These are phyloP conservation scores for Calonectria multiphialidica DNA, from an alignment of 2,329 filamentous ascomycete genomes.

Conservation along the genomic window DNA sequence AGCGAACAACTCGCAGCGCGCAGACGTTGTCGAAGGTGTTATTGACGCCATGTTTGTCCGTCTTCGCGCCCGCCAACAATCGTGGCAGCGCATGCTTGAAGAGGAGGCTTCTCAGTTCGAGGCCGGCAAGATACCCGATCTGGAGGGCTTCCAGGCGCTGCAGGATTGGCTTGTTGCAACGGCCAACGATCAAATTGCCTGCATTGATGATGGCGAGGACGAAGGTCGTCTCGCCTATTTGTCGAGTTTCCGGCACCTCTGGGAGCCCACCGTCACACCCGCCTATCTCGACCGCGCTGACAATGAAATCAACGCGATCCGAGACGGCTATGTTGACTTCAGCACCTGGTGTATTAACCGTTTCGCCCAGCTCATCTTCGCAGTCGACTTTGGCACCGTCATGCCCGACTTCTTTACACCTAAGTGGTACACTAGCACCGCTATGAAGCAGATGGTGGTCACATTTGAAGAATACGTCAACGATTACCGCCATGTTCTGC, in stretches of 20 bases:
- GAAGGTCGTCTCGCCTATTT: slow-evolving; percentile 84
- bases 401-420: slow-evolving; percentile 92
- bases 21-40: slow-evolving; percentile 93
- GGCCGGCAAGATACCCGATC: slow-evolving; percentile 62
- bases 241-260: slow-evolving; percentile 85
- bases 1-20: slow-evolving; percentile 84
- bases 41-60: slow-evolving; percentile 96
- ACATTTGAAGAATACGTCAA: slow-evolving; percentile 95
- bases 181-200: slow-evolving; percentile 98
- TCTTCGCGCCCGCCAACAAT: slow-evolving; percentile 83
- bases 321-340: slow-evolving; percentile 94
- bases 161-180: slow-evolving; percentile 98
- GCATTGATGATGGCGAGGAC: slow-evolving; percentile 92
- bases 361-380: slow-evolving; percentile 90
- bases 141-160: slow-evolving; percentile 80
- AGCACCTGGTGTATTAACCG: slow-evolving; percentile 92
- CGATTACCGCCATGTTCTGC: slow-evolving; percentile 87
- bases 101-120: slow-evolving; percentile 85
- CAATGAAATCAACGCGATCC: slow-evolving; percentile 78
- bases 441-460: slow-evolving; percentile 93
- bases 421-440: slow-evolving; percentile 87
- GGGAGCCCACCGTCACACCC: slow-evolving; percentile 83
- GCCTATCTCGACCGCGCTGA: slow-evolving; percentile 83
- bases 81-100: slow-evolving; percentile 90
- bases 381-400: slow-evolving; percentile 87